phyloP scores from a whole-genome alignment of 116 monocot genomes.

The Zostera marina region DNA sequence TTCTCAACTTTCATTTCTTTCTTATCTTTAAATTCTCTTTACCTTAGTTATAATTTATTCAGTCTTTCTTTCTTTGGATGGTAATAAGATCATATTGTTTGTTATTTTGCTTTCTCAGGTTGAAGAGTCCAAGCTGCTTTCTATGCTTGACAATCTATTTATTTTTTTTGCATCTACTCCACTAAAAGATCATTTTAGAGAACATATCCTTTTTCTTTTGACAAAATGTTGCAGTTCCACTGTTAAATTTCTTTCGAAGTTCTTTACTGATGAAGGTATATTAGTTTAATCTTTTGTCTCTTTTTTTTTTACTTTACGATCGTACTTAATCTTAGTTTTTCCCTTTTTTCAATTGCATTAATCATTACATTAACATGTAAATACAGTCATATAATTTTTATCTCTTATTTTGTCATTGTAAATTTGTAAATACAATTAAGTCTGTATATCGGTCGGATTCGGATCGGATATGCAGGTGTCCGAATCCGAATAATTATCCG shows the following conservation, averaged over 20 bases:
- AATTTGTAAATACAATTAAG: too few species aligned
- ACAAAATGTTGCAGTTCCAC: constrained; percentile 30
- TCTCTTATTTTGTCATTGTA: too few species aligned
- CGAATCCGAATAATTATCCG: too few species aligned
- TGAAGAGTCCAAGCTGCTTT: constrained; percentile 11
- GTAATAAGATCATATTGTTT: neutral
- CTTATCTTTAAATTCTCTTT: neutral
- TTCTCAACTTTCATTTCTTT: neutral
- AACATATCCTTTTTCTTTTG: constrained; percentile 50
- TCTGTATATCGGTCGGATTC: too few species aligned
- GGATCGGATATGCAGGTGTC: too few species aligned
- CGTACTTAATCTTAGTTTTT: too few species aligned
- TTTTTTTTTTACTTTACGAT: too few species aligned
- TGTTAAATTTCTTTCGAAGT: constrained; percentile 58
- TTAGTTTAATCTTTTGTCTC: neutral
- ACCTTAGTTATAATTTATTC: neutral
- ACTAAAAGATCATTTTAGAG: constrained; percentile 34
- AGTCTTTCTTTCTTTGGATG: neutral
- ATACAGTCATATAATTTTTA: too few species aligned
- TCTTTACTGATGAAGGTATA: constrained; percentile 66
- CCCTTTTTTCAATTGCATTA: too few species aligned
- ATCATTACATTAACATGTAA: too few species aligned
- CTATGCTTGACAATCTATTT: constrained; percentile 47
- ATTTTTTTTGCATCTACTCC: constrained; percentile 39
- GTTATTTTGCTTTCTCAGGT: constrained; percentile 21